phyloP scores from a whole-genome alignment of 1,284 basidiomycete genomes.

The Microstroma glucosiphilum region DNA sequence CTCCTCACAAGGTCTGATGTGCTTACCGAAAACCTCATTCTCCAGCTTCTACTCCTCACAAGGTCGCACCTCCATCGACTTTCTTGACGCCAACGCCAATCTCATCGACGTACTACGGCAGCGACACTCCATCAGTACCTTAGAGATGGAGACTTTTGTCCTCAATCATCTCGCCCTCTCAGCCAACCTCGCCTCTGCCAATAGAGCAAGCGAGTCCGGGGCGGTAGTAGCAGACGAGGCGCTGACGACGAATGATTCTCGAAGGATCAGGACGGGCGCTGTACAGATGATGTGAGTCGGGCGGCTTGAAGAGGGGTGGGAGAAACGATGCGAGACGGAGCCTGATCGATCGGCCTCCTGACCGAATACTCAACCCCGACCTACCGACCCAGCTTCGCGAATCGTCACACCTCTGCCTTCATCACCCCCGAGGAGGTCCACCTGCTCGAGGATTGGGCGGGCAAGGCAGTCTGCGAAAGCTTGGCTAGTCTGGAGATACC shows the following conservation, averaged over 20 bases:
- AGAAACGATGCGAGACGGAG: too few relatives aligned
- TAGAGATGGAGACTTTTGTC: slow-evolving; percentile 54
- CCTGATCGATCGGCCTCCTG: background rate
- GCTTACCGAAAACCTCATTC: too few relatives aligned
- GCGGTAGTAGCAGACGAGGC: too few relatives aligned
- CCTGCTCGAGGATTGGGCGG: slow-evolving; percentile 64
- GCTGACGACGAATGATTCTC: too few relatives aligned
- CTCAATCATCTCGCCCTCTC: slow-evolving; percentile 37
- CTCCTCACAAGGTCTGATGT: background rate
- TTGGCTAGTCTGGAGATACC: slow-evolving; percentile 45
- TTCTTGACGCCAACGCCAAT: slow-evolving; percentile 66
- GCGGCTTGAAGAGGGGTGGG: too few relatives aligned
- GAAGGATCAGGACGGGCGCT: slow-evolving; percentile 65
- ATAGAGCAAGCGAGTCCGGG: too few relatives aligned
- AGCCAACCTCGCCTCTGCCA: slow-evolving; percentile 17
- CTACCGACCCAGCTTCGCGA: slow-evolving; percentile 62
- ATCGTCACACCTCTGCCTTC: slow-evolving; percentile 66
- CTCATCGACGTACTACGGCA: slow-evolving; percentile 60
- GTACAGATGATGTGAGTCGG: slow-evolving; percentile 64
- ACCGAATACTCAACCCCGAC: background rate
- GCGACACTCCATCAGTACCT: slow-evolving; percentile 57
- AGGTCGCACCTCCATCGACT: slow-evolving; percentile 66
- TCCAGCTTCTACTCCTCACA: slow-evolving; percentile 77
- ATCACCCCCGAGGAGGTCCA: slow-evolving; percentile 66
- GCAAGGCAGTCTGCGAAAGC: slow-evolving; percentile 57